phyloP scores from a whole-genome alignment of 495 filamentous ascomycete species.

The Echria macrotheca region DNA sequence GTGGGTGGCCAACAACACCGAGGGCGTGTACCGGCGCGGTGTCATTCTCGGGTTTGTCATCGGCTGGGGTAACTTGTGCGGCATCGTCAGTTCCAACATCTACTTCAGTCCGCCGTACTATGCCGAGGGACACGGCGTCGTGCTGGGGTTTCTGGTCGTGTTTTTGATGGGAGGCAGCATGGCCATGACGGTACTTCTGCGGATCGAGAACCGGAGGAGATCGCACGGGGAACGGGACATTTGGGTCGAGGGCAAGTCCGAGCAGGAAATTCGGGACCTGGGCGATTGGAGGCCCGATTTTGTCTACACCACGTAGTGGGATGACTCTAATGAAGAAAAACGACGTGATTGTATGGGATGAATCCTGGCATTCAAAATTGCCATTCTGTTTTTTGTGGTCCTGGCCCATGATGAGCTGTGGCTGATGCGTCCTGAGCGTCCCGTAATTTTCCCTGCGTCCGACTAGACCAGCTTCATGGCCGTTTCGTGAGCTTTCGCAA shows the following conservation, averaged over 20 bases:
- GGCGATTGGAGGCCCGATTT: conserved; percentile 6
- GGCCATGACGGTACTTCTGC: conserved; percentile 41
- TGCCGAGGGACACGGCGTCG: conserved; percentile 33
- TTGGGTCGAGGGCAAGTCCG: conserved; percentile 6
- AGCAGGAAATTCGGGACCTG: not conserved
- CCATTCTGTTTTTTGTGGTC: no score
- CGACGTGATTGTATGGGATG: not conserved
- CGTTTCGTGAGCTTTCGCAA: not conserved
- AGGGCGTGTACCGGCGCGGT: conserved; percentile 84
- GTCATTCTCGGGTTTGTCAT: conserved; percentile 76
- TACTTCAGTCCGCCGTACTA: conserved; percentile 39
- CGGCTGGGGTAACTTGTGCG: conserved; percentile 77
- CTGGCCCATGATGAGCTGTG: no score
- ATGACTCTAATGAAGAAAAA: not conserved
- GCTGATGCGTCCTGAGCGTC: no score
- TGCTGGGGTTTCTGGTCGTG: conserved; percentile 38
- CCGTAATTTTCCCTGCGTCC: no score
- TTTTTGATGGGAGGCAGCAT: conserved; percentile 44
- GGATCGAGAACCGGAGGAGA: not conserved
- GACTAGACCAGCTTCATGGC: no score
- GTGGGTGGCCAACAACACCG: conserved; percentile 83
- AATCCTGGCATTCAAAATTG: not conserved
- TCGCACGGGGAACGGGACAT: not conserved
- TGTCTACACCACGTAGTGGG: conserved; percentile 4
- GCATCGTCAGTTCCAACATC: conserved; percentile 56